These are phyloP conservation scores for Hypomyces rosellus DNA, from an alignment of 2,329 filamentous ascomycete species.

Conservation along the genomic window DNA sequence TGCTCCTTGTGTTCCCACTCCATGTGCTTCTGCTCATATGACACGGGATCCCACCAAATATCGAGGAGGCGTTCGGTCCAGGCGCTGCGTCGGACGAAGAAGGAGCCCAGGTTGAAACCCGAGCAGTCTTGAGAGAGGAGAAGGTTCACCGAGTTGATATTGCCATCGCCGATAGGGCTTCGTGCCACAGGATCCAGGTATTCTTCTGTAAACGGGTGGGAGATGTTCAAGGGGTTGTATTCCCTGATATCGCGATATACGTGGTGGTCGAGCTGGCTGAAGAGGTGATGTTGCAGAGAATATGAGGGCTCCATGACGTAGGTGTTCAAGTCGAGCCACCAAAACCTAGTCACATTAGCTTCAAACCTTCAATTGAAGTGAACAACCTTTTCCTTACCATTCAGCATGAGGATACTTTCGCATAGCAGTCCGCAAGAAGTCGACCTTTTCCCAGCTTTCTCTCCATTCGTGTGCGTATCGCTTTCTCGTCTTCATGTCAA, in stretches of 20 bases:
- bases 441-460: slow-evolving; percentile 99
- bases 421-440: slow-evolving; percentile 82
- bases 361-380: slow-evolving; percentile 36
- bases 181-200: slow-evolving; percentile 72
- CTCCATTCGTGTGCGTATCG: slow-evolving; percentile 98
- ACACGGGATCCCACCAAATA: slow-evolving; percentile 97
- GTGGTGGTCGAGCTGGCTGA: slow-evolving; percentile 66
- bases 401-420: slow-evolving; percentile 92
- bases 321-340: slow-evolving; percentile 98
- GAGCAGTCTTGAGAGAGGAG: slow-evolving; percentile 89
- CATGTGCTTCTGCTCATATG: slow-evolving; percentile 98
- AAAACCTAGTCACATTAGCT: slow-evolving; percentile 64
- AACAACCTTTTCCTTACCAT: slow-evolving; percentile 59
- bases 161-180: slow-evolving; percentile 71
- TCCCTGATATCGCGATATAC: slow-evolving; percentile 94
- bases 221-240: slow-evolving; percentile 92
- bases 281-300: slow-evolving; percentile 85
- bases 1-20: slow-evolving; percentile 99
- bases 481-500: slow-evolving; percentile 98
- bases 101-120: slow-evolving; percentile 94
- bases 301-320: slow-evolving; percentile 95
- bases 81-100: slow-evolving; percentile 77
- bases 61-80: slow-evolving; percentile 92
- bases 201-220: slow-evolving; percentile 66
- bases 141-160: slow-evolving; percentile 73